Evolutionary conservation across 305 asterid species (phyloP).

Genomic region (Withania somnifera): DNA sequence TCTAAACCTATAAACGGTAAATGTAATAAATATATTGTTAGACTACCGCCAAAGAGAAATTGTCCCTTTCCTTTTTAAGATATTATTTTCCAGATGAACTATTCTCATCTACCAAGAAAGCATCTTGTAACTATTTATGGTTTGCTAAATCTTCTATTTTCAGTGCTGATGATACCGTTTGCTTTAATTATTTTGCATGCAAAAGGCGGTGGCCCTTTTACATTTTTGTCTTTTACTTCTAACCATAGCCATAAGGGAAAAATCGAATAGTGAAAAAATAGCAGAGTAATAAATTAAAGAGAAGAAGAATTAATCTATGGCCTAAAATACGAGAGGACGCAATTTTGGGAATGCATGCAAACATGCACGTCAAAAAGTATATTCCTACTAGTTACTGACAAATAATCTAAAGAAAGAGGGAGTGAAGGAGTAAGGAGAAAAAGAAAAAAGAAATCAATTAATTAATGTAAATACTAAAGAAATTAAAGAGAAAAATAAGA

Average conservation of each 20-base stretch:
- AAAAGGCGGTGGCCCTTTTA: neutral
- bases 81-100: neutral
- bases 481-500: neutral
- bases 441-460: neutral
- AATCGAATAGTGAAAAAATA: neutral
- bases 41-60: neutral
- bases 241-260: neutral
- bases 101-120: neutral
- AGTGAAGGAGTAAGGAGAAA: neutral
- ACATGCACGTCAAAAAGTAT: neutral
- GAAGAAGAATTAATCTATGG: neutral
- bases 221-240: neutral
- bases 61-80: neutral
- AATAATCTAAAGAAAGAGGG: neutral
- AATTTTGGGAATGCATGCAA: neutral
- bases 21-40: neutral
- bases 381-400: neutral
- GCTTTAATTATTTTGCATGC: neutral
- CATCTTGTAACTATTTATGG: neutral
- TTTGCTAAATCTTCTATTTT: neutral
- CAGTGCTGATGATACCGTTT: neutral
- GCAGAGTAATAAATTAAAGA: neutral
- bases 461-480: neutral
- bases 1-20: neutral
- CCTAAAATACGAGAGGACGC: neutral